phyloP scores from a whole-genome alignment of 2,329 filamentous ascomycete species.

The Cercospora beticola region DNA sequence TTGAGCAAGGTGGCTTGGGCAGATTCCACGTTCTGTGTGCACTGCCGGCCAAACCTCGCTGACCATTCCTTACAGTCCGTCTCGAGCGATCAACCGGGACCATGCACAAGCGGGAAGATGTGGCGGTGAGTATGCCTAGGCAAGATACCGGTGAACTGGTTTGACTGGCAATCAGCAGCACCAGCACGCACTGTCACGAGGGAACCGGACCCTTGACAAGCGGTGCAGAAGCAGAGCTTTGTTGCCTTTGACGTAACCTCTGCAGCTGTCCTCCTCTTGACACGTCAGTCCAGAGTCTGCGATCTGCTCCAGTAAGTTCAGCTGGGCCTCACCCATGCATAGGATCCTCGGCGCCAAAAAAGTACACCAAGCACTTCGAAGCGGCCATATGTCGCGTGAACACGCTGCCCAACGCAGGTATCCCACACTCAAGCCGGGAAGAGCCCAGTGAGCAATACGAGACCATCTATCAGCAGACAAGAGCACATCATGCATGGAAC shows the following conservation, averaged over 20 bases:
- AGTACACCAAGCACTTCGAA: not conserved
- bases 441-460: not conserved
- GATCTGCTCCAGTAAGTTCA: not conserved
- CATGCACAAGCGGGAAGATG: not conserved
- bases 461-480: not conserved
- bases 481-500: not conserved
- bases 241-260: not conserved
- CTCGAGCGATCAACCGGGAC: not conserved
- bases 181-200: not conserved
- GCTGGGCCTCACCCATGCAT: not conserved
- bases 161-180: not conserved
- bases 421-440: not conserved
- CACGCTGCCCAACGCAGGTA: not conserved
- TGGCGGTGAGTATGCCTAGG: not conserved
- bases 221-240: not conserved
- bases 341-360: not conserved
- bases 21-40: not conserved
- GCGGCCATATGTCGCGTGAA: not conserved
- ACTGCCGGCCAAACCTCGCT: not conserved
- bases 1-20: not conserved
- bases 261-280: not conserved
- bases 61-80: not conserved
- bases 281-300: not conserved
- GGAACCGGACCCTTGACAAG: not conserved
- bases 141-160: constrained; percentile 1